Percentiles rank a stretch among this genome's conserved stretches.
Evolutionary conservation across 257 asterid genomes (phyloP).

Genomic region (Orobanche coerulescens): DNA sequence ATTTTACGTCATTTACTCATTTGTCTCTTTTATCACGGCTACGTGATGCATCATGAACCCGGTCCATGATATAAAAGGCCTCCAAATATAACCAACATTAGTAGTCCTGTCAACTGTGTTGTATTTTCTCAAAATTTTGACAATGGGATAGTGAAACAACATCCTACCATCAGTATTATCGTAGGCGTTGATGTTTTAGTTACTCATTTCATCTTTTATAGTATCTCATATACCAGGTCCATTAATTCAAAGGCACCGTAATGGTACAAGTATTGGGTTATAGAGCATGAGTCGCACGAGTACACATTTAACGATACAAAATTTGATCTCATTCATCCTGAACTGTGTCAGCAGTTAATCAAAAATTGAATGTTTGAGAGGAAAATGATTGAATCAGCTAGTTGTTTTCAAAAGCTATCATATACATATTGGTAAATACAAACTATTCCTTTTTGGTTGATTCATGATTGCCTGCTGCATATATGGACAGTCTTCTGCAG

Average conservation of each 20-base stretch:
- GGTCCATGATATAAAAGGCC: too few relatives aligned
- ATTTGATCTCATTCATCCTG: neutral
- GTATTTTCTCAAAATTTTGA: conserved; percentile 5
- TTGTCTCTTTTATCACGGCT: too few relatives aligned
- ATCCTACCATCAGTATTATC: conserved; percentile 1
- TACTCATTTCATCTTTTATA: neutral
- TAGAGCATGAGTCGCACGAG: neutral
- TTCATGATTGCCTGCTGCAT: too few relatives aligned
- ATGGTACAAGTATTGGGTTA: neutral
- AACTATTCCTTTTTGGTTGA: neutral
- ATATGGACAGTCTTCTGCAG: neutral
- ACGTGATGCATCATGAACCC: too few relatives aligned
- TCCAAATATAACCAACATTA: neutral
- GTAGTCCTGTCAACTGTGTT: neutral
- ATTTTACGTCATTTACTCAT: too few relatives aligned
- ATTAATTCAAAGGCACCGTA: neutral
- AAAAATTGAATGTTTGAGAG: neutral
- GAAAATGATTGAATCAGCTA: conserved; percentile 5
- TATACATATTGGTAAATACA: neutral
- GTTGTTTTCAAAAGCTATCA: neutral
- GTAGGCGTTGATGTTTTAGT: neutral
- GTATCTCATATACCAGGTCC: neutral
- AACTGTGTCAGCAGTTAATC: neutral
- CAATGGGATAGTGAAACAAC: neutral
- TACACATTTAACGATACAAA: too few relatives aligned